phyloP scores from a whole-genome alignment of 2,329 filamentous ascomycete species.

The Talaromyces sp. region DNA sequence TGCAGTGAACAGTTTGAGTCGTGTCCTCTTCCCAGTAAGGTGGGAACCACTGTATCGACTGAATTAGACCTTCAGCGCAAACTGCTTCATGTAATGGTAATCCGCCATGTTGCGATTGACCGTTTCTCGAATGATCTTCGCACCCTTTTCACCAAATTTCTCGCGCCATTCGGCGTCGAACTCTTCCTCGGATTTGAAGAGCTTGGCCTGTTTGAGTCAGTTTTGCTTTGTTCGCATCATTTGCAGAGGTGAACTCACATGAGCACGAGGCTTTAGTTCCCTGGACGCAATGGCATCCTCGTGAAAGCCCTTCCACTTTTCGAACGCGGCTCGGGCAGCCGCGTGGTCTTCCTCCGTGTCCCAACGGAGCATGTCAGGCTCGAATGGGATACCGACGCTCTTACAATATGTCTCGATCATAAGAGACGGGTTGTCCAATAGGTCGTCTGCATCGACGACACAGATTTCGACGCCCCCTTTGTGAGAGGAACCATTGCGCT shows the following conservation, averaged over 20 bases:
- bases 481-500: constrained; percentile 19
- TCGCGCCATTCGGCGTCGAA: constrained; percentile 58
- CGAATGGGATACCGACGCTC: constrained; percentile 73
- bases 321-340: constrained; percentile 71
- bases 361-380: constrained; percentile 79
- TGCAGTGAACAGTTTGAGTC: not conserved
- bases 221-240: not conserved
- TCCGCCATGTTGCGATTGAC: constrained; percentile 59
- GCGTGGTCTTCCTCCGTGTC: constrained; percentile 67
- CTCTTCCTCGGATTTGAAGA: constrained; percentile 50
- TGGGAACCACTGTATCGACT: not conserved
- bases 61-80: constrained; percentile 53
- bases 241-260: constrained; percentile 34
- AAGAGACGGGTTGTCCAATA: constrained; percentile 77
- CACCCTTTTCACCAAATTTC: constrained; percentile 59
- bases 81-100: constrained; percentile 65
- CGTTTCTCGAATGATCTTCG: constrained; percentile 56
- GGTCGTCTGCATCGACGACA: constrained; percentile 88
- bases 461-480: constrained; percentile 62
- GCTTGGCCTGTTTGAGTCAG: constrained; percentile 26
- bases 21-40: not conserved
- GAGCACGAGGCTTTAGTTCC: constrained; percentile 61
- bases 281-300: constrained; percentile 87
- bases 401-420: constrained; percentile 78
- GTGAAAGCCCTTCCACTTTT: constrained; percentile 97